Percentiles rank a stretch among this genome's conserved stretches.
Conservation (phyloP, 768 basidiomycete species). For the Melanogaster broomeanus region DNA sequence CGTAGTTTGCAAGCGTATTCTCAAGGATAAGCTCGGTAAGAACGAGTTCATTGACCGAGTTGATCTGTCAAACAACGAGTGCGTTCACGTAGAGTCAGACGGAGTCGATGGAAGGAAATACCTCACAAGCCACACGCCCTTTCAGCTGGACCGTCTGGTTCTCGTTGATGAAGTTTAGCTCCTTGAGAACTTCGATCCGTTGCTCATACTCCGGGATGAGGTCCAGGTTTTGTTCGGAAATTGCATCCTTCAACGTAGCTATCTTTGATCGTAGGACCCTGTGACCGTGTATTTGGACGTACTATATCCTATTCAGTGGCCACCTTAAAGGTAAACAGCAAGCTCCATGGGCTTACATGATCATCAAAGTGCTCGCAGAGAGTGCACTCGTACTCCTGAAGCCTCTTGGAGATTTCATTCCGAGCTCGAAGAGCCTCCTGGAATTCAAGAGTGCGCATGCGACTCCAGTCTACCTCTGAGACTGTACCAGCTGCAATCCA, state of each 20-base stretch:
- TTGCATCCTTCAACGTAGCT: constrained; percentile 72
- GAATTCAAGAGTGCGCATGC: constrained; percentile 85
- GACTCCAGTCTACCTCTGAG: constrained; percentile 84
- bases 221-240: constrained; percentile 97
- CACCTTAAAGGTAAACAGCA: constrained; percentile 1
- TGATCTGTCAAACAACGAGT: constrained; percentile 63
- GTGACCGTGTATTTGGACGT: constrained; percentile 70
- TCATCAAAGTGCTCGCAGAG: constrained; percentile 68
- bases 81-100: neutral
- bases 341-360: constrained; percentile 57
- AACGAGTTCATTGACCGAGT: constrained; percentile 96
- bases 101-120: constrained; percentile 29
- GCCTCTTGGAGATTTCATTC: constrained; percentile 45
- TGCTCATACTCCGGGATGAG: constrained; percentile 97
- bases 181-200: constrained; percentile 85
- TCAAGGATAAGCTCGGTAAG: constrained; percentile 96
- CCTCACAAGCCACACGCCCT: constrained; percentile 98
- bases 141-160: constrained; percentile 95
- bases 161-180: constrained; percentile 91
- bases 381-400: constrained; percentile 50
- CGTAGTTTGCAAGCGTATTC: constrained; percentile 87
- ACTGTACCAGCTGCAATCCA: constrained; percentile 52
- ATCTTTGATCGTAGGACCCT: constrained; percentile 76
- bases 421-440: constrained; percentile 76
- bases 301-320: constrained; percentile 48